These are phyloP conservation scores for Ceratobasidium sp. DNA, from an alignment of 1,284 basidiomycete genomes.

Conservation along the genomic window DNA sequence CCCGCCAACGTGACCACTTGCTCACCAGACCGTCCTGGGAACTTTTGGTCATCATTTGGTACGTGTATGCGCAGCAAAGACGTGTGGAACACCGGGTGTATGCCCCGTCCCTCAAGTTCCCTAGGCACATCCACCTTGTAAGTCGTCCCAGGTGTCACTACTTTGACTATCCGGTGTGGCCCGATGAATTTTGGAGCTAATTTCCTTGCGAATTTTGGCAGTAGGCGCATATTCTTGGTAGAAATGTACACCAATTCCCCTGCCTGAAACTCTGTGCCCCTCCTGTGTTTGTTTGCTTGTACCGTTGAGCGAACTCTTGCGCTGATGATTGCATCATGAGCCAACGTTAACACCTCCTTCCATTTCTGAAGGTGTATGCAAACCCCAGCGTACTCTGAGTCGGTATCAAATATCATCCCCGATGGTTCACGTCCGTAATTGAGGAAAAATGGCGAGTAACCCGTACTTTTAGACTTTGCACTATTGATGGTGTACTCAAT, in stretches of 20 bases:
- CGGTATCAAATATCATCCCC: conserved; percentile 26
- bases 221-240: conserved; percentile 54
- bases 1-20: neutral
- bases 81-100: conserved; percentile 51
- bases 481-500: conserved; percentile 55
- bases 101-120: conserved; percentile 49
- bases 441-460: conserved; percentile 58
- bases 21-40: conserved; percentile 21
- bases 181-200: conserved; percentile 56
- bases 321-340: conserved; percentile 56
- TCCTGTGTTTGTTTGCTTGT: conserved; percentile 53
- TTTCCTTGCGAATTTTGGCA: conserved; percentile 55
- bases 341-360: conserved; percentile 45
- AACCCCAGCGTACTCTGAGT: conserved; percentile 51
- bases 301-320: conserved; percentile 53
- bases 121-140: conserved; percentile 55
- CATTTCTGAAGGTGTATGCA: conserved; percentile 46
- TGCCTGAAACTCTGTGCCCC: conserved; percentile 46
- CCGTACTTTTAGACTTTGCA: conserved; percentile 56
- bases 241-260: conserved; percentile 55
- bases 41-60: conserved; percentile 34
- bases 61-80: conserved; percentile 49
- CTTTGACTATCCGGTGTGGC: conserved; percentile 54
- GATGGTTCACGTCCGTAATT: conserved; percentile 57
- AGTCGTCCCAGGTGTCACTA: conserved; percentile 50